Base-by-base conservation (phyloP, 225 moss, liverwort and hornwort genomes). In the Marchantia polymorpha region DNA sequence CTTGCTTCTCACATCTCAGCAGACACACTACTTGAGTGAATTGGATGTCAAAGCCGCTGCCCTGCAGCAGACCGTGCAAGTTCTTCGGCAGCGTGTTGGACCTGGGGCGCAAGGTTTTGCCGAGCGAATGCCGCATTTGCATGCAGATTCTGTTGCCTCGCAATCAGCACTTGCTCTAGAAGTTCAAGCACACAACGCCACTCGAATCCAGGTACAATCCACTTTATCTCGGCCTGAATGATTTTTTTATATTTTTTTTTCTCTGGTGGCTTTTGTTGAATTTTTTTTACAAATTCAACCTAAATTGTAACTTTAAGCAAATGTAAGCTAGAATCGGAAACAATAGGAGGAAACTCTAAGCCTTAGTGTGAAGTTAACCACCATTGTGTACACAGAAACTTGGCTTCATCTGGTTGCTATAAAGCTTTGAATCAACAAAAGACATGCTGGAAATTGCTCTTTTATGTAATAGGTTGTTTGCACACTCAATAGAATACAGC, bases 51-150 rank as follows among this genome's bases (percentile, higher is more conserved):
- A 78, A 53, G 89, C 90, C 23, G 92, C 92, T 29, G 86, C 91
- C 27, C 76, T 94, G 85, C 92, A 90, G 85, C 85, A 91, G 63
- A 91, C 82, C 52, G 80, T 94, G 27, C 89, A 89, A 68, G 69
- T 86, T 67, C 81, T 94, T 56, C 90, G 94, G 39, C 94, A 94
- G 83, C 92, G 81, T 76, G 81, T 82, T 54, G 81, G 75, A 58
- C 81, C 81, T 47, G 81, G 81, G 11, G 81, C 81, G 54, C 81
- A 82, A 69, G 92, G 48, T 82, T 91, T 94, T 76, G 92, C 94
- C 19, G 88, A 91, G 88, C 82, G 94, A 48, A 88, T 94, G 74
- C 94, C 94, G 23, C 94, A 94, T 52, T 81, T 94, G 53, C 94
- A 90, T 52, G 94, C 94, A 47, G 94, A 92, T 69, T 92, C 94